phyloP scores from a whole-genome alignment of 192 early-diverging fungal species.

The Podila clonocystis region DNA sequence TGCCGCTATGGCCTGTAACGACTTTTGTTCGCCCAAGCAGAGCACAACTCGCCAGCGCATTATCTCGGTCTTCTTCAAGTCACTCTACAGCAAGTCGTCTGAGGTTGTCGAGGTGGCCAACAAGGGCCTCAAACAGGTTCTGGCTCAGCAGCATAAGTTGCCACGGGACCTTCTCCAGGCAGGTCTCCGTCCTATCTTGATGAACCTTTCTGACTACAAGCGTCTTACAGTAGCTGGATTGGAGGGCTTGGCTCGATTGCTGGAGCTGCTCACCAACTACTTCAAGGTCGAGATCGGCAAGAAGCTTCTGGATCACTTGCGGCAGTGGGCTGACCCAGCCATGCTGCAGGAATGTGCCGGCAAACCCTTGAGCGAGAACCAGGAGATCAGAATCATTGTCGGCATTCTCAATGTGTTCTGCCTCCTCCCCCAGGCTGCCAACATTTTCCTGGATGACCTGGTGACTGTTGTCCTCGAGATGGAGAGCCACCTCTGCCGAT shows the following conservation, averaged over 20 bases:
- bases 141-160: constrained; percentile 85
- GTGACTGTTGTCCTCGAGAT: constrained; percentile 88
- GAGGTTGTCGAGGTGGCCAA: constrained; percentile 97
- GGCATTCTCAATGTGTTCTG: constrained; percentile 95
- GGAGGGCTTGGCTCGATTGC: constrained; percentile 92
- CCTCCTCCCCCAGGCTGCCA: constrained; percentile 88
- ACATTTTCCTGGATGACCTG: constrained; percentile 92
- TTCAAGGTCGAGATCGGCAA: constrained; percentile 99
- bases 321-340: constrained; percentile 90
- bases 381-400: constrained; percentile 94
- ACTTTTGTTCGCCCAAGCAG: constrained; percentile 80
- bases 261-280: constrained; percentile 95
- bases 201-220: constrained; percentile 96
- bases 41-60: constrained; percentile 86
- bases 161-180: constrained; percentile 95
- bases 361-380: constrained; percentile 88
- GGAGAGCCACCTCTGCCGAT: constrained; percentile 83
- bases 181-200: constrained; percentile 94
- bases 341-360: constrained; percentile 83
- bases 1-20: constrained; percentile 90
- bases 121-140: constrained; percentile 85
- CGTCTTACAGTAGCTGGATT: constrained; percentile 91
- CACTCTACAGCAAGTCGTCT: constrained; percentile 92
- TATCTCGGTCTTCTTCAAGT: constrained; percentile 98
- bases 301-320: constrained; percentile 95